phyloP scores from a whole-genome alignment of 352 stramenopile species.

The Globisporangium parvum region DNA sequence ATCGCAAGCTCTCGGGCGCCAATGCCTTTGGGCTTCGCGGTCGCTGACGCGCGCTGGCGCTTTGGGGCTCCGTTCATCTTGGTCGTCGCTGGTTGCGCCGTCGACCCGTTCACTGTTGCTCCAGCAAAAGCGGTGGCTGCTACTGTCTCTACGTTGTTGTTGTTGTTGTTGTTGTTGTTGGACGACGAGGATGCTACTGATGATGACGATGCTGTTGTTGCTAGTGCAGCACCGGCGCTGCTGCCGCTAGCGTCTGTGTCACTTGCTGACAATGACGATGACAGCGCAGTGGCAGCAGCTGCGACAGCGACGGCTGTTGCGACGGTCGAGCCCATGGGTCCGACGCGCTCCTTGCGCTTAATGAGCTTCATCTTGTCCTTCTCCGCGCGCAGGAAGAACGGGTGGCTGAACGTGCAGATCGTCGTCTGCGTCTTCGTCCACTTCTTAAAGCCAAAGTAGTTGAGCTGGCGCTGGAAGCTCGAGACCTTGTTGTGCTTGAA shows the following conservation, averaged over 20 bases:
- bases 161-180: background rate
- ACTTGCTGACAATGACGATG: background rate
- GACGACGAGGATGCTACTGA: background rate
- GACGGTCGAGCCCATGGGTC: background rate
- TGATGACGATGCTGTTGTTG: background rate
- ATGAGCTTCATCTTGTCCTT: slow-evolving; percentile 72
- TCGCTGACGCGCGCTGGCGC: slow-evolving; percentile 4
- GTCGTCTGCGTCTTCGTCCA: slow-evolving; percentile 79
- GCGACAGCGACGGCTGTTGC: background rate
- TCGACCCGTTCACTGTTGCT: background rate
- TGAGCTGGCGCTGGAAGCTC: slow-evolving; percentile 71
- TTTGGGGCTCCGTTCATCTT: slow-evolving; percentile 1
- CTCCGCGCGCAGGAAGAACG: slow-evolving; percentile 51
- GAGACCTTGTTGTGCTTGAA: slow-evolving; percentile 83
- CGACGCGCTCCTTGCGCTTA: slow-evolving; percentile 54
- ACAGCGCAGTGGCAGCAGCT: background rate
- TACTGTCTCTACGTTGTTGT: background rate
- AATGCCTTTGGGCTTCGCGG: slow-evolving; percentile 7
- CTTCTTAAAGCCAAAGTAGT: slow-evolving; percentile 83
- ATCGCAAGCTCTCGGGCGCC: slow-evolving; percentile 9
- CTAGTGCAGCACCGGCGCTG: background rate
- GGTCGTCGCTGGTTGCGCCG: background rate
- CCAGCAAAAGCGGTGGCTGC: background rate
- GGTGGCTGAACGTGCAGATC: slow-evolving; percentile 70
- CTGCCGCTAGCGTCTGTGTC: background rate